Base-by-base conservation (phyloP, 106 monocot species). In the Dendrobium nobile region DNA sequence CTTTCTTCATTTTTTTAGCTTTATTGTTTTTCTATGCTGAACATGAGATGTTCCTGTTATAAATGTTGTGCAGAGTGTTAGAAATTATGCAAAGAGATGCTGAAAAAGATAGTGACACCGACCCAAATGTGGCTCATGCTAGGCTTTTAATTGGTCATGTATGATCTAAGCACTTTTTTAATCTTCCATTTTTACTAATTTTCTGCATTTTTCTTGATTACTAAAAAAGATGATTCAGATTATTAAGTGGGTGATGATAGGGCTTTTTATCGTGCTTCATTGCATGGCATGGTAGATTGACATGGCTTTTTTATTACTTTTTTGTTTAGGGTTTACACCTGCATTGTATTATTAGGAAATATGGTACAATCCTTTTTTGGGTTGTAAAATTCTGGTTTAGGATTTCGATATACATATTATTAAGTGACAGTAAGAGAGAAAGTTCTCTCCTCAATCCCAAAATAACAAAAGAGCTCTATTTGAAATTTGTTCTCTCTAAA, bases 71-170 rank as follows among this genome's bases (percentile, higher is more conserved):
- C 83, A 99, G 99, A 80, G 99, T 99, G 44, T 83, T 93, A 83
- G 89, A 95, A 26, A 95, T 99, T 70, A 95, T 99, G 93, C 55
- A 55, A 75, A 83, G 72, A 75, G 99, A 99, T 86, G 89, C 95
- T 45, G 75, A 85, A 72, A 91, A 90, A 56, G 93, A 95, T 87
- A 87, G 88, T 84, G 77, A 84, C 41, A 80, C 37, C 51, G 85
- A 93, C 79, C 83, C 88, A 72, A 85, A 91, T 88, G 95, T 89
- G 48, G 47, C 68, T 48, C 85, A 82, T n/a, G 99, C 99, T 41
- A 87, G 85, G 77, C 80, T 95, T 85, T 86, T 99, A 77, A 55
- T 99, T 82, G 79, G 86, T 85, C 95, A 99, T 86, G 99, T 99
- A 54, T 45, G 47, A 26, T 41, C 47, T 76, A 28, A n/a, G 18